Base-by-base conservation (phyloP, 2,329 filamentous ascomycete genomes). In the Colletotrichum horii region DNA sequence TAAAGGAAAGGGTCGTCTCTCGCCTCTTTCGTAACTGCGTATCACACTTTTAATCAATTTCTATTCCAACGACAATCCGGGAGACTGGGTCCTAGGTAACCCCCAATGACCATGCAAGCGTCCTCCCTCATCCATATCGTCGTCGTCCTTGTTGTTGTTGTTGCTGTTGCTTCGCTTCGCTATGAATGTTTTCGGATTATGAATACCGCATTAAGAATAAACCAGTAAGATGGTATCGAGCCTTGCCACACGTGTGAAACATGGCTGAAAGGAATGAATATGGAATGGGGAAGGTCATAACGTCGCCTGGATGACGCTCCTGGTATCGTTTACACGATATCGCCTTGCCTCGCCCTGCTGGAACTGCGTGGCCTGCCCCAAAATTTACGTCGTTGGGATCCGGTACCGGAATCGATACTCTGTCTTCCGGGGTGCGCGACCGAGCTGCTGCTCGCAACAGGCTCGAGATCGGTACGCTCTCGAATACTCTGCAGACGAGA, bases 401-500 rank as follows among this genome's bases (percentile, higher is more conserved):
- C 74, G n/a, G 30, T 70, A 15, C 58, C 74, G 16, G 70, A 74
- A 9, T 76, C 74, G 6, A 70, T 60, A 5, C 71, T 75, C 2
- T 66, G 71, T n/a, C 70, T 12, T 11, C 43, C 43, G 3, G 70
- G 61, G 6, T 55, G n/a, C 15, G 66, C 65, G 3, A 48, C 60
- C 16, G 74, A 75, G 9, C 71, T 71, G 12, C 38, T 56, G 38
- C 75, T 77, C 6, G 43, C 32, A 4, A 48, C 26, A 5, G 66
- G 75, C 43, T 71, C 72, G 4, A 77, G 66, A 19, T 75, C 72
- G 12, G 32, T 9, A 8, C 68, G 70, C 36, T 78, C 77, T 22
- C 77, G 77, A 30, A 78, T 78, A 34, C 72, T 76, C 9, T 78
- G 77, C 11, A 78, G 72, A 4, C 77, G 75, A 11, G 66, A 34